phyloP scores from a whole-genome alignment of 129 eudicot species.

The Ambrosia trifida region DNA sequence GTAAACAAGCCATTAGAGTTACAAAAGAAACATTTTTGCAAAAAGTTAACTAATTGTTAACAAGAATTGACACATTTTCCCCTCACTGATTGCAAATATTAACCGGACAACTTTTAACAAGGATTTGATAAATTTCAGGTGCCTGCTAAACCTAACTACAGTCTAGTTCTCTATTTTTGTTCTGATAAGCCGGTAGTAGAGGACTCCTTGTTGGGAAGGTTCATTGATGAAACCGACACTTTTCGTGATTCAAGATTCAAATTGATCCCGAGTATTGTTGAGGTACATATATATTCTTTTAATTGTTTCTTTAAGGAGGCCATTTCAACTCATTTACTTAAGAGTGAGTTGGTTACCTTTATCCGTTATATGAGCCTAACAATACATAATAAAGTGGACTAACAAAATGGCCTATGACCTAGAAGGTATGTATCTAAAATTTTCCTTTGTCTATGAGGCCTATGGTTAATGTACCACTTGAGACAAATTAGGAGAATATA shows the following conservation, averaged over 20 bases:
- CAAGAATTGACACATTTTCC: neutral
- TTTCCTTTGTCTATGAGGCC: neutral
- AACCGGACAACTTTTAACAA: neutral
- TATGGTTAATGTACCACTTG: neutral
- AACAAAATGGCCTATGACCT: neutral
- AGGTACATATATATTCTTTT: slow-evolving; percentile 53
- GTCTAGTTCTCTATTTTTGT: slow-evolving; percentile 86
- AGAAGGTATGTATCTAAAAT: neutral
- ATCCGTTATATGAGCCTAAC: too few relatives aligned
- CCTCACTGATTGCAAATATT: neutral
- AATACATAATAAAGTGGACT: neutral
- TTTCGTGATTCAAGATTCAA: slow-evolving; percentile 94
- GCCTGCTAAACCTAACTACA: slow-evolving; percentile 92
- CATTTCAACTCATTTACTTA: neutral
- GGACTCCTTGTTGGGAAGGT: slow-evolving; percentile 69
- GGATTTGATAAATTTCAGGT: slow-evolving; percentile 48
- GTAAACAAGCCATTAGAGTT: neutral
- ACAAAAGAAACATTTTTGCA: neutral
- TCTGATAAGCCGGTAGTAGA: slow-evolving; percentile 79
- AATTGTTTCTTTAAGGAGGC: neutral
- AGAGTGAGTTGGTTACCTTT: too few relatives aligned
- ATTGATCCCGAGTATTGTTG: slow-evolving; percentile 83
- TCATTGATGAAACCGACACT: slow-evolving; percentile 69
- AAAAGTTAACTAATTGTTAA: neutral
- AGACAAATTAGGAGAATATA: neutral